Base-by-base conservation (phyloP, 2,329 filamentous ascomycete genomes). In the Byssothecium circinans region DNA sequence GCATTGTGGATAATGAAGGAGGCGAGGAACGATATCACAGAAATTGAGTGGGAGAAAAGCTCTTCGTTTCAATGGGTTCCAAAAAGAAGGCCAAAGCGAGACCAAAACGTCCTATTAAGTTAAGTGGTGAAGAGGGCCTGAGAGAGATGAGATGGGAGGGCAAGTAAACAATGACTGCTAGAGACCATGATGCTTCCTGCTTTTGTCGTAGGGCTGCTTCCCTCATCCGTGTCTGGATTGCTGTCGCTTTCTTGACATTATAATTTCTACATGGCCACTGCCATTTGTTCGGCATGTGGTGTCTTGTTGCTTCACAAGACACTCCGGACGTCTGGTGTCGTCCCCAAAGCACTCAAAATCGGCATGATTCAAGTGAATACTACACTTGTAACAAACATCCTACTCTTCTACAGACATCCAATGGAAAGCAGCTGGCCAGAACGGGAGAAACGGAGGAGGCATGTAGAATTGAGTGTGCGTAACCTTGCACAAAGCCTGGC, bases 1-100 rank as follows among this genome's bases (percentile, higher is more conserved):
- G 52, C 69, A 72, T 72, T 33, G 18, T 45, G 30, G 17, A 36
- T 35, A 33, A n/a, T 17, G 29, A 27, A 35, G 54, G 43, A 25
- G 44, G 47, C 5, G 4, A n/a, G 29, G 29, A 32, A 32, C 6
- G 7, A 32, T 32, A 14, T 32, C 29, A 32, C 6, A 14, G 10
- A n/a, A n/a, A 32, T 14, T n/a, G 29, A 14, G 5, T 12, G 29
- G 10, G 14, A 12, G 12, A 12, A 12, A 14, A 8, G 29, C 29
- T 32, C 14, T 32, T 5, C 14, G 8, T 5, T 8, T 32, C 12
- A 12, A 4, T 29, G 40, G 18, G 33, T 7, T 43, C 36, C 45
- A 41, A 38, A 41, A 52, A 47, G 12, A 29, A 39, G 49, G 40
- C 42, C 57, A 55, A 60, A 57, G 54, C 54, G 48, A 43, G 7